phyloP scores from a whole-genome alignment of 2,329 filamentous ascomycete species.

The Cytospora schulzeri region DNA sequence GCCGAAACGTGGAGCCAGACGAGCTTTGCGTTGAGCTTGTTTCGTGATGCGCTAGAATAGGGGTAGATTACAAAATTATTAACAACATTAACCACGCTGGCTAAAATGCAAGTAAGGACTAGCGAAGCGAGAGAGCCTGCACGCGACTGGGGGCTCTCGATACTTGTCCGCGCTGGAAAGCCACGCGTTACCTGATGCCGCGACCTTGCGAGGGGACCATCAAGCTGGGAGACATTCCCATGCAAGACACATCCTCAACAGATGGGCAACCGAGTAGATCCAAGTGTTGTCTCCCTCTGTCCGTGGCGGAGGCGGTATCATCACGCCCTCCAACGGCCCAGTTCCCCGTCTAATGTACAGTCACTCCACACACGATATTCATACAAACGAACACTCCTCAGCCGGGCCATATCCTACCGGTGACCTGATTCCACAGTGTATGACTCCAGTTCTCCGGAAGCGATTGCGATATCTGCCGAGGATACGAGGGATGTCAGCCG shows the following conservation, averaged over 20 bases:
- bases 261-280: background rate
- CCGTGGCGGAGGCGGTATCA: background rate
- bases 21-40: no score
- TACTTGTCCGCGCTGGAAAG: background rate
- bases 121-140: background rate
- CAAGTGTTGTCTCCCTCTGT: background rate
- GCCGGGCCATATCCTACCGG: conserved; percentile 18
- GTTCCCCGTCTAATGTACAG: background rate
- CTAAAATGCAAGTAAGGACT: no score
- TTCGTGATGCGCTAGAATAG: no score
- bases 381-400: background rate
- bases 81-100: background rate
- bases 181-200: background rate
- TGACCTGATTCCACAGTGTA: conserved; percentile 24
- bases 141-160: background rate
- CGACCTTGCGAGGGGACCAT: background rate
- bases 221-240: background rate
- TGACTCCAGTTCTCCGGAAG: conserved; percentile 27
- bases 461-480: conserved; percentile 22
- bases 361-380: background rate
- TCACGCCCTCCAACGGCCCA: background rate
- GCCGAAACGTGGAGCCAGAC: no score
- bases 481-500: conserved; percentile 14
- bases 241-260: background rate
- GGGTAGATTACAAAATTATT: background rate